phyloP scores from a whole-genome alignment of 352 stramenopile species.

The Stramenopiles sp. region DNA sequence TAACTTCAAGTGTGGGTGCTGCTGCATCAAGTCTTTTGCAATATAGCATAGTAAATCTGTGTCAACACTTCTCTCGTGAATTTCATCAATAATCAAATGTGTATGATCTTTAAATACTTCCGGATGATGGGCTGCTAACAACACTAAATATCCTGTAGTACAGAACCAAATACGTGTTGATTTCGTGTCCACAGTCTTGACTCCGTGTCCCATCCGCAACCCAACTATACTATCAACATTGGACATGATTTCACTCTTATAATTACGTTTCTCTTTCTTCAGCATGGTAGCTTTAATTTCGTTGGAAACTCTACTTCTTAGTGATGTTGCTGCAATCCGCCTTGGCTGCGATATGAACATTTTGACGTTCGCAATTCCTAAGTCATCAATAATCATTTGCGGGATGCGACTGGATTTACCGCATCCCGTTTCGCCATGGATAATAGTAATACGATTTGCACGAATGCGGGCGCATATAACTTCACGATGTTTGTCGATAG shows the following conservation, averaged over 20 bases:
- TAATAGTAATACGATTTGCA: conserved; percentile 63
- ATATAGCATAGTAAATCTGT: conserved; percentile 81
- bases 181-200: conserved; percentile 37
- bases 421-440: conserved; percentile 77
- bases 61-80: conserved; percentile 80
- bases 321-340: conserved; percentile 66
- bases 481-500: conserved; percentile 58
- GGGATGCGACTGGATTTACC: conserved; percentile 87
- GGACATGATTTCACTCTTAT: background rate
- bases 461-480: conserved; percentile 55
- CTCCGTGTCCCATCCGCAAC: conserved; percentile 47
- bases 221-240: conserved; percentile 33
- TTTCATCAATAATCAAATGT: conserved; percentile 87
- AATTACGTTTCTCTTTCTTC: conserved; percentile 27
- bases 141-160: conserved; percentile 86
- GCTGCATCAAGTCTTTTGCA: conserved; percentile 42
- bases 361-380: conserved; percentile 40
- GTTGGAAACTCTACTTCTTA: conserved; percentile 28
- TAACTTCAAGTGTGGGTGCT: conserved; percentile 18
- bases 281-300: background rate
- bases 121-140: conserved; percentile 72
- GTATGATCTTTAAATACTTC: conserved; percentile 60
- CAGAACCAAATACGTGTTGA: conserved; percentile 79
- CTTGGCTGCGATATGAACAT: conserved; percentile 85
- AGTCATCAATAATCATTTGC: conserved; percentile 64